Percentiles rank a stretch among this genome's conserved stretches.
These are phyloP conservation scores for Calonectria hongkongensis DNA, from an alignment of 2,329 filamentous ascomycete species.

Conservation along the genomic window DNA sequence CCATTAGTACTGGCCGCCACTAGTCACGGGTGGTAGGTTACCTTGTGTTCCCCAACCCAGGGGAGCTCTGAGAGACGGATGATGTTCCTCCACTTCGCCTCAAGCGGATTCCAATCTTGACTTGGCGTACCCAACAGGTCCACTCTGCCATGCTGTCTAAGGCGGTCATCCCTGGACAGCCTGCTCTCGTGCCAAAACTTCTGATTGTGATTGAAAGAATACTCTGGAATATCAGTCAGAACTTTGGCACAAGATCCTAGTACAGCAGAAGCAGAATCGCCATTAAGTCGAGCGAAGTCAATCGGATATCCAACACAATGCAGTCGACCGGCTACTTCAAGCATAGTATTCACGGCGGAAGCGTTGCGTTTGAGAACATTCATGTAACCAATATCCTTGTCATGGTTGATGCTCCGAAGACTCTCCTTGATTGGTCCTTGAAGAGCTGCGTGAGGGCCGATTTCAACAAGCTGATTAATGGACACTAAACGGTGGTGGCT, in stretches of 20 bases:
- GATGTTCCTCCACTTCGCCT: slow-evolving; percentile 18
- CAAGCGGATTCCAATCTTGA: background rate
- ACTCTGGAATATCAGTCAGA: slow-evolving; percentile 21
- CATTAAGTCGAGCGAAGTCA: slow-evolving; percentile 6
- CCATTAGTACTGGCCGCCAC: background rate
- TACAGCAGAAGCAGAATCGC: background rate
- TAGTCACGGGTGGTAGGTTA: background rate
- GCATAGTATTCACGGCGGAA: background rate
- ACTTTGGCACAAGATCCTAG: background rate
- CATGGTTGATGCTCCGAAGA: background rate
- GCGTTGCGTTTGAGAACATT: slow-evolving; percentile 11
- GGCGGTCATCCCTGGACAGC: background rate
- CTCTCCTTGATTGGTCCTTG: slow-evolving; percentile 20
- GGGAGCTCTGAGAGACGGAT: slow-evolving; percentile 11
- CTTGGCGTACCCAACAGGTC: slow-evolving; percentile 15
- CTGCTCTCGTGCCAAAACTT: slow-evolving; percentile 13
- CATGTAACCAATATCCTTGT: background rate
- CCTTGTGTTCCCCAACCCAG: slow-evolving; percentile 27
- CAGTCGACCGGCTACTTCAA: background rate
- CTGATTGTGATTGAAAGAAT: slow-evolving; percentile 7
- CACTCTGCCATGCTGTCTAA: background rate
- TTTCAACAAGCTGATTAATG: slow-evolving; percentile 20
- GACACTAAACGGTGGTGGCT: background rate
- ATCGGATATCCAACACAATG: background rate
- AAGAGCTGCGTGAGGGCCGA: slow-evolving; percentile 32